Base-by-base conservation (phyloP, 352 stramenopile genomes). In the Pythium graminicola region DNA sequence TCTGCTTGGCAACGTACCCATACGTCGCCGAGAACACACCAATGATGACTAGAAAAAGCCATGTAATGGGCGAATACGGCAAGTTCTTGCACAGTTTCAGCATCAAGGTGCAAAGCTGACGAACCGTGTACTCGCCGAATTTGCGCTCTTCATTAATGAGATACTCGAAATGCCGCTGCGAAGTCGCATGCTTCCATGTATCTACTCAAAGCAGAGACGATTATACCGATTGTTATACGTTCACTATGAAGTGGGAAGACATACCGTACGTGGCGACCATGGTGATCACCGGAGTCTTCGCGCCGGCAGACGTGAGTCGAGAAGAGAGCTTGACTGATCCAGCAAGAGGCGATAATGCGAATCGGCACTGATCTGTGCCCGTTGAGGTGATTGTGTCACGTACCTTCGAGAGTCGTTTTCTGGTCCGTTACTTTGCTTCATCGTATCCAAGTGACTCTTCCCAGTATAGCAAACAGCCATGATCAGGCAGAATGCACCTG, bases 11-110 rank as follows among this genome's bases (percentile, higher is more conserved):
- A 5, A 58, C 62, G 29, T 68, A 91, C 81, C 76, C 79, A 47
- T 85, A 86, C 11, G 84, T 36, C 29, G 80, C 80, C 14, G 77
- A 71, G 42, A 86, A 49, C 2, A 57, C 61, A 7, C 81, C 77
- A 8, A 93, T 54, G 6, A 84, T 64, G 29, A 74, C 66, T 31
- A 93, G 57, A 35, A 84, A 93, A 17, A 89, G 62, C 81, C 81
- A 93, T 47, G 76, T 93, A 23, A 89, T 78, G 1, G 77, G 82
- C 26, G 82, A 93, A 41, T 89, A 83, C 19, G 82, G 80, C n/a
- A 93, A 41, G 47, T 86, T 80, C 50, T 84, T 85, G 63, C 77
- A 90, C 39, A 90, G 38, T 26, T 64, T 61, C 10, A 88, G 71
- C 32, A 71, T 82, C 4, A 62, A 62, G 17, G 86, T 65, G 28